Conservation (phyloP, 352 stramenopile species). For the Globisporangium yorkense region DNA sequence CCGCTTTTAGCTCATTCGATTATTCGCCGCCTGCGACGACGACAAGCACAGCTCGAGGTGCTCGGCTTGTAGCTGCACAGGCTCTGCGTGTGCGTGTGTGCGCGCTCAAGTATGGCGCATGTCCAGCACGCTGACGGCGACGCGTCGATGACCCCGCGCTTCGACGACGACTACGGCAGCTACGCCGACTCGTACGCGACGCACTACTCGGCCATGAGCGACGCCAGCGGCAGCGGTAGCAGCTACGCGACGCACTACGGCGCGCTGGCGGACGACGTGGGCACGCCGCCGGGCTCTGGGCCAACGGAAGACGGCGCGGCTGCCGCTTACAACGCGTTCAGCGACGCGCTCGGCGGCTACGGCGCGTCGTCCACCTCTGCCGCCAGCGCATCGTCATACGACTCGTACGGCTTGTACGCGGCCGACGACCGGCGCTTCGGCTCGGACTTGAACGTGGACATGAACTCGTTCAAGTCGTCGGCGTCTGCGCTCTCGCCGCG, state of each 20-base stretch:
- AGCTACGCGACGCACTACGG: constrained; percentile 15
- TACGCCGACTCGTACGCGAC: constrained; percentile 12
- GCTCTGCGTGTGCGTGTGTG: background rate
- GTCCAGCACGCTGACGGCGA: background rate
- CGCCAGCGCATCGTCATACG: background rate
- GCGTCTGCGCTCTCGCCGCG: constrained; percentile 11
- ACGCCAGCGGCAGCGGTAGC: constrained; percentile 1
- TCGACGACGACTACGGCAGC: constrained; percentile 9
- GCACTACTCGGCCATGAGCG: constrained; percentile 10
- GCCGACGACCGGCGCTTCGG: constrained; percentile 1
- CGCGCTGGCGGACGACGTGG: constrained; percentile 8
- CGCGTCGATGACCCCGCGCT: constrained; percentile 9
- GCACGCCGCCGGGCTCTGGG: constrained; percentile 11
- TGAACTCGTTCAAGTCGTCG: constrained; percentile 13
- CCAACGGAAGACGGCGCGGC: background rate
- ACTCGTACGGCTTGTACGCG: constrained; percentile 2
- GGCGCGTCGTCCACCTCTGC: background rate
- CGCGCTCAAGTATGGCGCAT: background rate
- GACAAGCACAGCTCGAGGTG: background rate
- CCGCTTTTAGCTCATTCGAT: background rate
- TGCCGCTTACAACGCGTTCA: constrained; percentile 9
- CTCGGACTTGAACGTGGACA: constrained; percentile 8
- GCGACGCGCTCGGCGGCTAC: constrained; percentile 6
- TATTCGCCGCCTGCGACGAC: background rate
- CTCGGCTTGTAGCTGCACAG: too few relatives aligned